Evolutionary conservation across 768 basidiomycete species (phyloP).

Genomic region (Melanogaster broomeanus): DNA sequence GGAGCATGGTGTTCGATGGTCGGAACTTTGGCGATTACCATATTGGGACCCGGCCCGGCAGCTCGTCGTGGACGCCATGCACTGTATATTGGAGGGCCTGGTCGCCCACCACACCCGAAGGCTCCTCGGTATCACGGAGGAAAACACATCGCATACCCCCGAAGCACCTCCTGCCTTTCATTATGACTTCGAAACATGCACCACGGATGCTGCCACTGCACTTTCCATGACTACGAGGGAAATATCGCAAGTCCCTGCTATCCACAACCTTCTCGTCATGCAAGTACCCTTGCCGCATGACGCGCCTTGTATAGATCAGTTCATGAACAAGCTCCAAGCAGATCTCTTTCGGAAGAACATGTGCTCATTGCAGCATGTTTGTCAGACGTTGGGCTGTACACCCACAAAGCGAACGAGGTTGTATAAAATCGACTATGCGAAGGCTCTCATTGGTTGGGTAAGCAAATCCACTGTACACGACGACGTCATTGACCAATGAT

Average conservation of each 20-base stretch:
- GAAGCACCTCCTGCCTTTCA: not conserved
- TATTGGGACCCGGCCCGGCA: conserved; percentile 26
- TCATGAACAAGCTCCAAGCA: conserved; percentile 1
- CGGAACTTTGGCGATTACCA: conserved; percentile 21
- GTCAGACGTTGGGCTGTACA: not conserved
- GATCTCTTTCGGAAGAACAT: conserved; percentile 6
- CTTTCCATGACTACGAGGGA: conserved; percentile 2
- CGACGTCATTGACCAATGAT: not conserved
- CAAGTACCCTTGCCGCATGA: not conserved
- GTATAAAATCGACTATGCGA: conserved; percentile 5
- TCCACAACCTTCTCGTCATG: not conserved
- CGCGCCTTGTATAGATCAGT: not conserved
- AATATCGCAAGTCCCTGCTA: conserved; percentile 4
- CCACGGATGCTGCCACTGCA: not conserved
- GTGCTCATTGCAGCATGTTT: not conserved
- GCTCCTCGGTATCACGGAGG: conserved; percentile 4
- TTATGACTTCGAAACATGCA: not conserved
- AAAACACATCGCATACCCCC: not conserved
- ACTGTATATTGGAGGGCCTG: conserved; percentile 21
- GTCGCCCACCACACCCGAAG: conserved; percentile 1
- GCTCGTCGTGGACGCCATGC: conserved; percentile 29
- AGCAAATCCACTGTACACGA: not conserved
- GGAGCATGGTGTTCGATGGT: conserved; percentile 19
- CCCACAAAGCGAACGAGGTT: not conserved
- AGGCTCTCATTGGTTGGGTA: conserved; percentile 8